Base-by-base conservation (phyloP, 2,329 filamentous ascomycete species). In the Epichloe brachyelytri region DNA sequence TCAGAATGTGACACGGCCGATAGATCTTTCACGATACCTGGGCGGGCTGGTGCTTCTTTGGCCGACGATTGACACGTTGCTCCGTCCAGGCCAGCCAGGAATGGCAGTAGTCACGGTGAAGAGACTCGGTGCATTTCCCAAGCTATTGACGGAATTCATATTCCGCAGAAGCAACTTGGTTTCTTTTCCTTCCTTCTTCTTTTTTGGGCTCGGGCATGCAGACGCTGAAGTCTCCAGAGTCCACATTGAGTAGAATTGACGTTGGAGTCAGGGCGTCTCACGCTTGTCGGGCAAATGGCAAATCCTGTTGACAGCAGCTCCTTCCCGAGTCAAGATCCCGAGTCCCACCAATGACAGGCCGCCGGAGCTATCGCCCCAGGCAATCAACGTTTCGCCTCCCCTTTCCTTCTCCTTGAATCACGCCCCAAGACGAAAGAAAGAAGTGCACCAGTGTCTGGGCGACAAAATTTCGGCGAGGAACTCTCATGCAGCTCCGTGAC, bases 351-450 rank as follows among this genome's bases (percentile, higher is more conserved):
- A 46, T 43, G 36, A 46, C 22, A 36, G 36, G 15, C 19, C 26
- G 11, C 36, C 17, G 38, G 20, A 17, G 34, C 40, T 4, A 5
- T 14, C 34, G 2, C 17, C 43, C 49, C 48, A 48, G 43, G 49
- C 49, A 55, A 10, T 44, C 15, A 15, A 30, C 40, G 51, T 55
- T 55, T 55, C 51, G 53, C 39, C 38, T 44, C 36, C 36, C 14
- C 26, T 30, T 30, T n/a, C 7, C n/a, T n/a, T 43, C 51, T 43
- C 37, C 51, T 45, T 52, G 51, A 44, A 47, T 38, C 51, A 50
- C 37, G 44, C 26, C 41, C 14, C 34, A 34, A 34, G 19, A 45
- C 20, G 30, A 38, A 37, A n/a, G 33, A 19, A 39, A 33, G 40
- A 17, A 22, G n/a, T 15, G 33, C 36, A 46, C 34, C 36, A 34